Evolutionary conservation across 2,329 filamentous ascomycete genomes (phyloP).

Genomic region (Lecanicillium sp.): DNA sequence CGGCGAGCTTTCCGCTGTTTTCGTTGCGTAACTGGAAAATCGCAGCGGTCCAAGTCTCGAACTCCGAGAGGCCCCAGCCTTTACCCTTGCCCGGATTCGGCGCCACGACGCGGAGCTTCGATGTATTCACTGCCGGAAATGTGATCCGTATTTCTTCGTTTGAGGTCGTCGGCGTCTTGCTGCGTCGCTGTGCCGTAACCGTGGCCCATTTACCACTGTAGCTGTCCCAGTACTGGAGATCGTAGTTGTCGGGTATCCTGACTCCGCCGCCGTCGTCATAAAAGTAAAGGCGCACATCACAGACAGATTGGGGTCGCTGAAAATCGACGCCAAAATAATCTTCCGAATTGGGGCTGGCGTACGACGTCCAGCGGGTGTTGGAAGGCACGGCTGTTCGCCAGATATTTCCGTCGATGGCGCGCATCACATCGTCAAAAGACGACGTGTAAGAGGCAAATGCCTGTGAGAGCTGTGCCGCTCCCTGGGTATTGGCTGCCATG

Average conservation of each 20-base stretch:
- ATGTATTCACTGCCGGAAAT: constrained; percentile 22
- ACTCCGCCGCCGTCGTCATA: constrained; percentile 29
- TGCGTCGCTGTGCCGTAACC: constrained; percentile 1
- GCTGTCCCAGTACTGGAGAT: constrained; percentile 15
- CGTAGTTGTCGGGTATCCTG: constrained; percentile 13
- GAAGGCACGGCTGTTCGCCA: constrained; percentile 33
- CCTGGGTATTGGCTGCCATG: constrained; percentile 35
- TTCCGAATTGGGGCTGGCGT: constrained; percentile 26
- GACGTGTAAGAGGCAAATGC: constrained; percentile 29
- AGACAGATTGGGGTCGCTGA: constrained; percentile 21
- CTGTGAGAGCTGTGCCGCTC: constrained; percentile 24
- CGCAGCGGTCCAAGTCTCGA: constrained; percentile 27
- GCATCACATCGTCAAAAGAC: constrained; percentile 27
- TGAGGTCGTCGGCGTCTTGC: constrained; percentile 14
- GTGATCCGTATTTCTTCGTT: constrained; percentile 25
- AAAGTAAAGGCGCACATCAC: constrained; percentile 29
- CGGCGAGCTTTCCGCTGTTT: constrained; percentile 17
- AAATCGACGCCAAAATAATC: constrained; percentile 21
- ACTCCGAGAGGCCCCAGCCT: constrained; percentile 25
- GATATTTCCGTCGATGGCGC: constrained; percentile 36
- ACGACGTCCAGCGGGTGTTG: constrained; percentile 34
- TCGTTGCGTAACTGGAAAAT: constrained; percentile 16
- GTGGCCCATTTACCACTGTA: constrained; percentile 8
- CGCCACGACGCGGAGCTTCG: constrained; percentile 22
- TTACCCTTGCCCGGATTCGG: constrained; percentile 24